A percentile compares a stretch with the other conserved stretches of the same genome.
These are phyloP conservation scores for Hyaloscypha finlandica DNA, from an alignment of 495 filamentous ascomycete genomes.

Conservation along the genomic window DNA sequence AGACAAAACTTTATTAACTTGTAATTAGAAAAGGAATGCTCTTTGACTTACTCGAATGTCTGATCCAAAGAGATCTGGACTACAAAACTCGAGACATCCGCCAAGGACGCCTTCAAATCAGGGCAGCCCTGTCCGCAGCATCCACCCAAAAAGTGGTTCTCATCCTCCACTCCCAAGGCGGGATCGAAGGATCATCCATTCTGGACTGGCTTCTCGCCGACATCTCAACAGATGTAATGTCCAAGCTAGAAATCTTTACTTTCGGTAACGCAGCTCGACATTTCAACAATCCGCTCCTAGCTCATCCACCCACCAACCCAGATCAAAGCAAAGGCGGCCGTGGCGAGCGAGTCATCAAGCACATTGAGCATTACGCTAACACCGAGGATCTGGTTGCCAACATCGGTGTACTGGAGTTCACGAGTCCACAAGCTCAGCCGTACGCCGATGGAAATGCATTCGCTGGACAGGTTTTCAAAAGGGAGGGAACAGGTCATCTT, in stretches of 20 bases:
- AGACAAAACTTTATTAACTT: background rate
- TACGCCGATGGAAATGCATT: slow-evolving; percentile 26
- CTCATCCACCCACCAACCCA: background rate
- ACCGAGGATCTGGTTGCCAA: slow-evolving; percentile 29
- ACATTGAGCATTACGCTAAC: slow-evolving; percentile 88
- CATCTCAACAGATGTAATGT: slow-evolving; percentile 62
- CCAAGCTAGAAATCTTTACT: slow-evolving; percentile 78
- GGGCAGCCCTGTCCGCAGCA: slow-evolving; percentile 12
- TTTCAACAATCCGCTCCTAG: slow-evolving; percentile 73
- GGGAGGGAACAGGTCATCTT: slow-evolving; percentile 19
- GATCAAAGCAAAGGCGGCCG: slow-evolving; percentile 32
- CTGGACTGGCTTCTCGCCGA: slow-evolving; percentile 80
- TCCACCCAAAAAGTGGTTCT: slow-evolving; percentile 66
- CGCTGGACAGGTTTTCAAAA: slow-evolving; percentile 16
- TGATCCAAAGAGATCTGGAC: slow-evolving; percentile 72
- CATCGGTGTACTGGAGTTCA: slow-evolving; percentile 25
- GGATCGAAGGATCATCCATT: slow-evolving; percentile 70
- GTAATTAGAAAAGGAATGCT: slow-evolving; percentile 55
- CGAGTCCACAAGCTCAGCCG: slow-evolving; percentile 20
- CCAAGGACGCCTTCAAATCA: slow-evolving; percentile 39
- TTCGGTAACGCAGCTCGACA: slow-evolving; percentile 84
- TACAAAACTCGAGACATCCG: slow-evolving; percentile 76
- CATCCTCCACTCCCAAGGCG: slow-evolving; percentile 79
- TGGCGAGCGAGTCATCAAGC: slow-evolving; percentile 48
- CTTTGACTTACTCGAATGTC: slow-evolving; percentile 73